Evolutionary conservation across 441 rosid genomes (phyloP), one percentile per base, ranked within the genome.

Genomic region (Capsella rubella): DNA sequence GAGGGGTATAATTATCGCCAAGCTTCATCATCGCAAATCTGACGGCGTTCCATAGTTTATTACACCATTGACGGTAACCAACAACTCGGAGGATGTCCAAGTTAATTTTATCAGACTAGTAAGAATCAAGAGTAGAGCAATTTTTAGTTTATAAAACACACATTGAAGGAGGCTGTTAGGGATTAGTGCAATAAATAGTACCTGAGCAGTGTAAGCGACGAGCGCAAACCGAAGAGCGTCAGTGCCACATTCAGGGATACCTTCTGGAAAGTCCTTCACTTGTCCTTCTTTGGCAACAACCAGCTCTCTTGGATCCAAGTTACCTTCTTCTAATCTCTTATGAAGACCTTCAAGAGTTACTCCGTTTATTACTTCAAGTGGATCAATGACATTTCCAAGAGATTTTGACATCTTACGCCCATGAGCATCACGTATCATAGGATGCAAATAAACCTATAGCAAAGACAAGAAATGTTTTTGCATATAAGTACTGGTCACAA

Each of bases 221-320:
- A 92, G 99, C 2, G 98, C 97, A 84, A 95, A 95, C 31, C 99
- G 95, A 42, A 95, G 97, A 72, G 99, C 99, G 75, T 95, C 99
- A 13, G 99, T 85, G 37, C 98, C 99, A 77, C 99, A 95, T 87
- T 95, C 98, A 72, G 97, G 65, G 40, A 95, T 91, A 69, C 99
- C 99, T 87, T 83, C 82, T 56, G 99, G 97, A 49, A 89, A 95
- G 77, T 93, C 97, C 69, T 82, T 88, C 79, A 75, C 79, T 81
- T 90, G 98, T 64, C 97, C 99, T 14, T 70, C 86, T 85, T 90
- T 95, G 15, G 99, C 99, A 72, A 82, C 75, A 66, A 49, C 78
- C 51, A 95, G 69, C 78, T 93, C 96, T 50, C 78, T 87, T 16
- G 80, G 86, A 82, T 95, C 99, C 88, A 95, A 77, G 75, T 93